Conservation (phyloP, 257 asterid genomes). For the Penstemon newberryi region DNA sequence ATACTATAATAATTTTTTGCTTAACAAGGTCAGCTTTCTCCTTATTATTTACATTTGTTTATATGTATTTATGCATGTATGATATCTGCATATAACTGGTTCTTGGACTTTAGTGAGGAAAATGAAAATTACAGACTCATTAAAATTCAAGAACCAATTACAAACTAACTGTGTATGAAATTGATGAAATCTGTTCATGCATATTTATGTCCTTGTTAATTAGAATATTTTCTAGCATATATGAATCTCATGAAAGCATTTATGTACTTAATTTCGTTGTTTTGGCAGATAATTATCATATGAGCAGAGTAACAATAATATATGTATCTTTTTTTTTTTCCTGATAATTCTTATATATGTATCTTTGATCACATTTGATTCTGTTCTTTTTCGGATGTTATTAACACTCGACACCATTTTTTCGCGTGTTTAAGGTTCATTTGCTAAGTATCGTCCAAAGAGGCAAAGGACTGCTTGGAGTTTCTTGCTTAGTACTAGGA, state of each 20-base stretch:
- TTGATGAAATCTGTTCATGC: neutral
- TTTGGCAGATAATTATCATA: neutral
- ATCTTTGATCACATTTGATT: constrained; percentile 9
- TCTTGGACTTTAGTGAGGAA: neutral
- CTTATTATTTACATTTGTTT: constrained; percentile 6
- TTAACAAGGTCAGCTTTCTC: constrained; percentile 42
- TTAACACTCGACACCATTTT: constrained; percentile 1
- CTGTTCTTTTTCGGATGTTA: neutral
- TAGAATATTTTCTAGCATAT: neutral
- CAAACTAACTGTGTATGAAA: neutral
- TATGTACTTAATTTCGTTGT: neutral
- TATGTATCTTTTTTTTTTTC: neutral
- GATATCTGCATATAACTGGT: constrained; percentile 6
- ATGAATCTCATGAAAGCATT: neutral
- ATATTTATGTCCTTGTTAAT: neutral
- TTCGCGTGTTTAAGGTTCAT: constrained; percentile 16
- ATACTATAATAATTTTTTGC: constrained; percentile 30
- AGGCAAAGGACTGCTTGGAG: constrained; percentile 19
- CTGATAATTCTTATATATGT: neutral
- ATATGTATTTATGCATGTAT: neutral
- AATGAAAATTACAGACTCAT: too few species aligned
- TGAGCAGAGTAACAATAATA: neutral
- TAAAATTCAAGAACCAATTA: neutral
- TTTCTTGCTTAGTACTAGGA: constrained; percentile 22
- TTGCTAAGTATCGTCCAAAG: constrained; percentile 17